These are phyloP conservation scores for Candida nitratophila DNA, from an alignment of 805 yeast genomes.

Conservation along the genomic window DNA sequence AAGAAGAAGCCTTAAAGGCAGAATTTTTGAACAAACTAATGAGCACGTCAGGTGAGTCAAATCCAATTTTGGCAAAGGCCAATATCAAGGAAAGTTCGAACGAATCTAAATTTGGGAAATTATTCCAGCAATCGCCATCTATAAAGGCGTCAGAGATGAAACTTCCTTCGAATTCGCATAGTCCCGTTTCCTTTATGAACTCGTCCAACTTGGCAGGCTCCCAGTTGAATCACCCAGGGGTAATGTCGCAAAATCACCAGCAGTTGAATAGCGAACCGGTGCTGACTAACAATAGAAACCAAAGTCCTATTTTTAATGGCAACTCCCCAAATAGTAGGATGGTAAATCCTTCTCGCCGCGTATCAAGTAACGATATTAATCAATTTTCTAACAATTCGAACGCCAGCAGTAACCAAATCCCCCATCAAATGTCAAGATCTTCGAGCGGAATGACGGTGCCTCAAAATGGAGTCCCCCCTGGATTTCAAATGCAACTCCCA, in stretches of 20 bases:
- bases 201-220: background rate
- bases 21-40: constrained; percentile 16
- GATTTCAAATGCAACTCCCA: too few species aligned
- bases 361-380: too few species aligned
- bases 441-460: background rate
- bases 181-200: background rate
- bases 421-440: background rate
- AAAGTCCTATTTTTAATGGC: too few species aligned
- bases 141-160: background rate
- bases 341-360: too few species aligned
- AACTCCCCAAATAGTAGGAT: too few species aligned
- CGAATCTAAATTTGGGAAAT: constrained; percentile 13
- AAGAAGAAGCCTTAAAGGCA: constrained; percentile 12
- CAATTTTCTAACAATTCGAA: too few species aligned
- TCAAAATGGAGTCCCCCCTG: background rate
- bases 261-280: too few species aligned
- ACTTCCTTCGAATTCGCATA: background rate
- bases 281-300: too few species aligned
- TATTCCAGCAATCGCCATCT: constrained; percentile 6
- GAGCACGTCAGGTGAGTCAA: constrained; percentile 1
- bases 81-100: constrained; percentile 4
- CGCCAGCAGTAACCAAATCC: background rate
- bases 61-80: background rate
- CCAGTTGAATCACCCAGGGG: background rate
- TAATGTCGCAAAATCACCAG: background rate